Evolutionary conservation across 495 filamentous ascomycete species (phyloP).

Genomic region (Thermothielavioides terrestris): DNA sequence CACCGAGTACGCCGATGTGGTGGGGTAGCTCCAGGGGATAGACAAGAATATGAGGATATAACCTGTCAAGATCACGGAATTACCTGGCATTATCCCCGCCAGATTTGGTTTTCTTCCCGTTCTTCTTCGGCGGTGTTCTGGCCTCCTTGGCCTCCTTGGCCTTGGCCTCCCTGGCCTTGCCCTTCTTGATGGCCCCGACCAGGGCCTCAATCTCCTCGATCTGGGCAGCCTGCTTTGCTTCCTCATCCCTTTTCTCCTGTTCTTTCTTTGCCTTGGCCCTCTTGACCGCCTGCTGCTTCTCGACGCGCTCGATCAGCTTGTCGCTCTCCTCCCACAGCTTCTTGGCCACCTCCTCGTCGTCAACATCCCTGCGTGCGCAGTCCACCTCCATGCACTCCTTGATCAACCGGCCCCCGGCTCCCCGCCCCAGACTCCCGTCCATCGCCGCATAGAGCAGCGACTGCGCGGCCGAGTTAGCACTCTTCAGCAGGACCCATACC

Average conservation of each 20-base stretch:
- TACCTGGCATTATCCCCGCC: constrained; percentile 9
- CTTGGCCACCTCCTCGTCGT: constrained; percentile 68
- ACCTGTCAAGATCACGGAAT: neutral
- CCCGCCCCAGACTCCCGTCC: constrained; percentile 59
- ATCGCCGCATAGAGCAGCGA: constrained; percentile 77
- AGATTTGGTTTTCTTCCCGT: constrained; percentile 14
- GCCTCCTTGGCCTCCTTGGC: constrained; percentile 26
- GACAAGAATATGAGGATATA: neutral
- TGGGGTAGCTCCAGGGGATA: too few species aligned
- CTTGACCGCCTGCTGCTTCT: constrained; percentile 76
- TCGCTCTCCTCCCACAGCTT: constrained; percentile 83
- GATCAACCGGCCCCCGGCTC: constrained; percentile 58
- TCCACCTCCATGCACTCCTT: constrained; percentile 81
- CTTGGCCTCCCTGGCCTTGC: constrained; percentile 36
- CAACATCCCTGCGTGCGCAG: constrained; percentile 62
- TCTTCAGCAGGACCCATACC: constrained; percentile 85
- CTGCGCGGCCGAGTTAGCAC: constrained; percentile 71
- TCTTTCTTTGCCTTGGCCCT: constrained; percentile 51
- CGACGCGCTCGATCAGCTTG: constrained; percentile 68
- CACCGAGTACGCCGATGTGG: neutral
- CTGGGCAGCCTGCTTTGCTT: constrained; percentile 29
- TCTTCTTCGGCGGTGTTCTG: constrained; percentile 15
- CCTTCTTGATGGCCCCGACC: constrained; percentile 32
- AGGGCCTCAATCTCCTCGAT: constrained; percentile 39
- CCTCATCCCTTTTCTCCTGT: constrained; percentile 34